phyloP scores from a whole-genome alignment of 2,329 filamentous ascomycete species.

The Xylaria digitata region DNA sequence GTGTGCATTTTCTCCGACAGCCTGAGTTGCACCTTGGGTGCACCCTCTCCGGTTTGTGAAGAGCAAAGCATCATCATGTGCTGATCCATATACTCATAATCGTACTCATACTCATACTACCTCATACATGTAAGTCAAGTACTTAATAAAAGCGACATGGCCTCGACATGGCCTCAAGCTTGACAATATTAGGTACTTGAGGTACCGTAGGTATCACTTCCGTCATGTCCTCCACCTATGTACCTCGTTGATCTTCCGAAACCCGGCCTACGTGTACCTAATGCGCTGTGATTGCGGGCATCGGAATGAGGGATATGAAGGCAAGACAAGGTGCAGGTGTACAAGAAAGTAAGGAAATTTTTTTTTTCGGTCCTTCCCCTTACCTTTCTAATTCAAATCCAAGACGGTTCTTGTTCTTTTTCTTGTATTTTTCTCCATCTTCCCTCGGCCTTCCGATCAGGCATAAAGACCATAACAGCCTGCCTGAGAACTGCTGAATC shows the following conservation, averaged over 20 bases:
- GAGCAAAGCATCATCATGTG: neutral
- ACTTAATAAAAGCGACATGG: neutral
- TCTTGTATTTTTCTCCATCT: neutral
- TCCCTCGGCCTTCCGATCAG: neutral
- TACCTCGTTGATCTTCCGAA: conserved; percentile 22
- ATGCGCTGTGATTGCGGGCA: conserved; percentile 7
- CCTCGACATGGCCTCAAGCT: neutral
- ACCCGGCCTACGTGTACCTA: conserved; percentile 12
- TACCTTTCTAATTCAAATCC: neutral
- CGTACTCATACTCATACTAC: no score
- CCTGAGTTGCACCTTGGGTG: neutral
- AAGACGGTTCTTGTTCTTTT: conserved; percentile 10
- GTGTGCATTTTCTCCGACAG: conserved; percentile 8
- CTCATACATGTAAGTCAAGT: neutral
- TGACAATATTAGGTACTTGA: neutral
- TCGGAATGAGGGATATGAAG: conserved; percentile 24
- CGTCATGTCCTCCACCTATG: neutral
- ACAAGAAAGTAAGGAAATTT: conserved; percentile 11
- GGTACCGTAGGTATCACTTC: neutral
- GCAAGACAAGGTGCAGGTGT: conserved; percentile 23
- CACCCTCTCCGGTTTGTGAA: no score
- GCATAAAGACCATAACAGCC: neutral
- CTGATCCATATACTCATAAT: neutral
- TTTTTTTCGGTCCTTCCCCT: conserved; percentile 23
- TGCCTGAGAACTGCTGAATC: conserved; percentile 4